Evolutionary conservation across 2,329 filamentous ascomycete genomes (phyloP).

Genomic region (Lachnellula suecica): DNA sequence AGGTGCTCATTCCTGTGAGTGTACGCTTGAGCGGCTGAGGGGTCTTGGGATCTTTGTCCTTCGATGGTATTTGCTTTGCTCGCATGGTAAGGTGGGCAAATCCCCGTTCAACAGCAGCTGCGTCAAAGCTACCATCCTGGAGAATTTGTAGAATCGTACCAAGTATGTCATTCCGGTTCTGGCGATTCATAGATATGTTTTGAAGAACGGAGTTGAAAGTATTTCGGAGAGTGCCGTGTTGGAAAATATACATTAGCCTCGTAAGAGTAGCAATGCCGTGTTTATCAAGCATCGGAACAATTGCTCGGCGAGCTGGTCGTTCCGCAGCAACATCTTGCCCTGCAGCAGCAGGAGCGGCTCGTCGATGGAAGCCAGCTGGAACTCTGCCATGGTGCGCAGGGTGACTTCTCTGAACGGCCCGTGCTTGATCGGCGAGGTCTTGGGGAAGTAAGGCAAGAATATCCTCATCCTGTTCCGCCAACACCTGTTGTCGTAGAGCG

Average conservation of each 20-base stretch:
- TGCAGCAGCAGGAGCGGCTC: conserved; percentile 43
- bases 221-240: conserved; percentile 80
- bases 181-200: conserved; percentile 93
- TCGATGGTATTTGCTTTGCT: conserved; percentile 70
- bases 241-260: conserved; percentile 96
- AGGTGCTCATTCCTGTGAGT: conserved; percentile 53
- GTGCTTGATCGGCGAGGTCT: conserved; percentile 83
- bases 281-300: conserved; percentile 97
- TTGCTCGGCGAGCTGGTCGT: conserved; percentile 73
- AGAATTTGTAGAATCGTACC: conserved; percentile 90
- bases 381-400: conserved; percentile 21
- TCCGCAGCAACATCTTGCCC: conserved; percentile 28
- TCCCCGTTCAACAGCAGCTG: conserved; percentile 90
- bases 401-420: conserved; percentile 57
- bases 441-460: conserved; percentile 81
- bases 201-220: conserved; percentile 85
- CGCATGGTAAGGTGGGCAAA: conserved; percentile 91
- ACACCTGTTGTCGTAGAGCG: conserved; percentile 77
- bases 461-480: conserved; percentile 90
- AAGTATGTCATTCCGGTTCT: conserved; percentile 91
- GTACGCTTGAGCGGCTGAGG: conserved; percentile 78
- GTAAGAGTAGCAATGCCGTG: conserved; percentile 92
- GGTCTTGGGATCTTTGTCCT: conserved; percentile 65
- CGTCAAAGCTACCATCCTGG: conserved; percentile 91
- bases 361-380: conserved; percentile 41